Evolutionary conservation across 306 rosid genomes (phyloP), one percentile per base, ranked within the genome.

Genomic region (Cucurbita pepo): DNA sequence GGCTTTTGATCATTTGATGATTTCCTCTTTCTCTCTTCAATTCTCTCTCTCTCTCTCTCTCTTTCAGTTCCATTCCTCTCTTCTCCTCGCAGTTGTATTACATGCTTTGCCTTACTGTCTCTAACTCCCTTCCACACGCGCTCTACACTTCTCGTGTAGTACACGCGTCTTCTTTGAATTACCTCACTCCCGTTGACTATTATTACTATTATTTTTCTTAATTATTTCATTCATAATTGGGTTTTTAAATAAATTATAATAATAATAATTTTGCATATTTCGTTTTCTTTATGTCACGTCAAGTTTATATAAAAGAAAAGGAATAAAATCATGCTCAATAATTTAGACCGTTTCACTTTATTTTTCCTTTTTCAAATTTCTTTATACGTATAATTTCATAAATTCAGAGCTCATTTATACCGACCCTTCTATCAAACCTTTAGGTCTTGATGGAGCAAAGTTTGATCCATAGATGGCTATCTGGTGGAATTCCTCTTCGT

Each of bases 31-130:
- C 47, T 44, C 74, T 76, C 69, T 67, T 60, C 34, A 30, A 30
- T 30, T 30, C 34, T 30, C 34, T 30, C 34, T 30, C 30, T 30
- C 30, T 25, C 22, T 25, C 34, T 30, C 34, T 30, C 34, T 30
- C 11, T 25, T 50, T 22, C 79, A 48, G 1, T 51, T 51, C 55
- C 52, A 34, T 63, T 45, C 43, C 75, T 62, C 76, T 64, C 45
- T 75, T 76, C 61, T 51, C 76, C 79, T 81, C 75, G 71, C 69
- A 79, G 75, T 77, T 81, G 74, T 77, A 78, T 83, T 81, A 72
- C 76, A 78, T 83, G 80, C 78, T 70, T 75, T 47, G 63, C 66
- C 81, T 81, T 79, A 62, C 82, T 48, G 74, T 75, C 76, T 67
- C 62, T 69, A 45, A 19, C 71, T 11, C n/a, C n/a, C 3, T 50